phyloP scores from a whole-genome alignment of 75 land plant species.

The Chamaecyparis obtusa region DNA sequence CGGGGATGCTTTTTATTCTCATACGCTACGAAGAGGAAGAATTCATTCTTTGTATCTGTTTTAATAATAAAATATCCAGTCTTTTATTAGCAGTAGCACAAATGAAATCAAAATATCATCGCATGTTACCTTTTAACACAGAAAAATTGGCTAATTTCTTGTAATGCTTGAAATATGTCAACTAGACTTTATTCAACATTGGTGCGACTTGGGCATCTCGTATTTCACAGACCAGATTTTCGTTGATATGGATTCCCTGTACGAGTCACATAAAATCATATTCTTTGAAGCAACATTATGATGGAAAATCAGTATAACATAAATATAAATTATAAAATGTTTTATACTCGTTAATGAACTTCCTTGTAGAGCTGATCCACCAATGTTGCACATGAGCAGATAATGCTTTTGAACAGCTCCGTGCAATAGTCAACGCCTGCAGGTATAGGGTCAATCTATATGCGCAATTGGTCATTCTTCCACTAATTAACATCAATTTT shows the following conservation, averaged over 20 bases:
- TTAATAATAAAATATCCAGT: not conserved
- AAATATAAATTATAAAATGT: too few species aligned
- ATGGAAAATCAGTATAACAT: not conserved
- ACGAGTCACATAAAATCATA: too few species aligned
- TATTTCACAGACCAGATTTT: not conserved
- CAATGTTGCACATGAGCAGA: too few species aligned
- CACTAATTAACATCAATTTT: too few species aligned
- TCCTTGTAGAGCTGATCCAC: not conserved
- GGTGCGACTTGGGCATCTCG: not conserved
- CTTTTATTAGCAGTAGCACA: not conserved
- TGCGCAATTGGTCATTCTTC: too few species aligned
- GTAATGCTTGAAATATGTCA: not conserved
- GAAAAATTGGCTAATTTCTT: not conserved
- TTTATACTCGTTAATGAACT: too few species aligned
- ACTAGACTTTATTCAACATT: not conserved
- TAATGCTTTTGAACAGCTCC: too few species aligned
- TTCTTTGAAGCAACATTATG: not conserved
- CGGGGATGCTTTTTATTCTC: not conserved
- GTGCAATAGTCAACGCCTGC: too few species aligned
- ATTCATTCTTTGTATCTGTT: slow-evolving; percentile 2
- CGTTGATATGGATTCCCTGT: too few species aligned
- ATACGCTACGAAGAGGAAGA: not conserved
- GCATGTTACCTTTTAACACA: not conserved
- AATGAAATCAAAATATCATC: not conserved
- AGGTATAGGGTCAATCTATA: too few species aligned